phyloP scores from a whole-genome alignment of 345 rosid species.

The Citrus australasica region DNA sequence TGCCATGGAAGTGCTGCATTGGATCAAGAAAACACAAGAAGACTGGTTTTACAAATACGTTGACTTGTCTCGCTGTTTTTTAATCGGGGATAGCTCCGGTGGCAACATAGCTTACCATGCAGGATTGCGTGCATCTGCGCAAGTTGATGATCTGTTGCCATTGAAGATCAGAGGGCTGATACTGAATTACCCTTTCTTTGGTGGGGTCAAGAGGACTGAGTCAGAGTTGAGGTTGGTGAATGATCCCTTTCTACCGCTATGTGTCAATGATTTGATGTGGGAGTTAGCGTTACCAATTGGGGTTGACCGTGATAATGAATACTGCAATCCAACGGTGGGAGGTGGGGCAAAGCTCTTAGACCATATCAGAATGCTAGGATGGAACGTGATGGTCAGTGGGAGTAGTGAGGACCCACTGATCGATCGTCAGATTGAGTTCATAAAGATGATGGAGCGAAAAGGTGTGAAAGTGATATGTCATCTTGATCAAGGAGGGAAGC shows the following conservation, averaged over 20 bases:
- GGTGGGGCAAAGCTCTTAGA: slow-evolving; percentile 27
- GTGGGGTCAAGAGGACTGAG: slow-evolving; percentile 42
- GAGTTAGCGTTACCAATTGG: slow-evolving; percentile 47
- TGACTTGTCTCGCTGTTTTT: slow-evolving; percentile 33
- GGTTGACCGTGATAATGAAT: slow-evolving; percentile 52
- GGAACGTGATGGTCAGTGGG: slow-evolving; percentile 22
- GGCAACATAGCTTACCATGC: slow-evolving; percentile 52
- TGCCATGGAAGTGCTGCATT: slow-evolving; percentile 39
- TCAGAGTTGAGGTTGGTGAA: slow-evolving; percentile 42
- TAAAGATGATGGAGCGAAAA: slow-evolving; percentile 34
- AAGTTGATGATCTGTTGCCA: slow-evolving; percentile 25
- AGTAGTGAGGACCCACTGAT: slow-evolving; percentile 44
- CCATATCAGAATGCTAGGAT: slow-evolving; percentile 22
- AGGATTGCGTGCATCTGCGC: slow-evolving; percentile 33
- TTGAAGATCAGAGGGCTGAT: slow-evolving; percentile 61
- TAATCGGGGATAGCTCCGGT: slow-evolving; percentile 62
- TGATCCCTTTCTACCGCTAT: slow-evolving; percentile 26
- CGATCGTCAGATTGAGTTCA: slow-evolving; percentile 43
- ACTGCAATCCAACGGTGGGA: slow-evolving; percentile 8
- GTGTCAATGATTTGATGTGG: slow-evolving; percentile 50
- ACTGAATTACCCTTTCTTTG: slow-evolving; percentile 56
- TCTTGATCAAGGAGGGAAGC: slow-evolving; percentile 33
- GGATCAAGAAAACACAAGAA: slow-evolving; percentile 27
- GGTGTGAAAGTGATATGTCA: slow-evolving; percentile 33
- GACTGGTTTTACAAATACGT: slow-evolving; percentile 38